These are phyloP conservation scores for Macrolepiota albuminosa DNA, from an alignment of 768 basidiomycete genomes.

Conservation along the genomic window DNA sequence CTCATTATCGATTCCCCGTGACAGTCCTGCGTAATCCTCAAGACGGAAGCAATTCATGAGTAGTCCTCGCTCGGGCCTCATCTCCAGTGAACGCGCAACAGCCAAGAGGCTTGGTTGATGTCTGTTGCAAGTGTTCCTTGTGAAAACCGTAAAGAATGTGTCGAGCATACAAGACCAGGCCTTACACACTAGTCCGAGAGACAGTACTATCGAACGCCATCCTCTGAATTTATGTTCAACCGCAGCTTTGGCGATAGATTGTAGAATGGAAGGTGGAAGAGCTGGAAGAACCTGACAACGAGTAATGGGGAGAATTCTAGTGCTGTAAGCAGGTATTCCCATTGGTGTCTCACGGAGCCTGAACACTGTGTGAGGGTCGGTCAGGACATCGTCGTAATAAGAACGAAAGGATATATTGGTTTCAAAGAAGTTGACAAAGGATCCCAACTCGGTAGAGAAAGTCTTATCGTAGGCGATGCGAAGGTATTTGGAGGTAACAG, in stretches of 20 bases:
- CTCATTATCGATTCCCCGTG: constrained; percentile 1
- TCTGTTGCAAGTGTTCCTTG: not conserved
- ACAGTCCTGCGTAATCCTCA: constrained; percentile 1
- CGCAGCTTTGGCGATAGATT: not conserved
- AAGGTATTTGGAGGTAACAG: not conserved
- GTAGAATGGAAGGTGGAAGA: constrained; percentile 1
- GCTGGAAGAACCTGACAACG: not conserved
- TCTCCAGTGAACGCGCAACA: constrained; percentile 5
- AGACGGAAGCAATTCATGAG: constrained; percentile 6
- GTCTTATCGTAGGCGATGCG: constrained; percentile 2
- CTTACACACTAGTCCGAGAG: constrained; percentile 9
- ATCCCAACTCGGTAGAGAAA: not conserved
- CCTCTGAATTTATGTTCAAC: not conserved
- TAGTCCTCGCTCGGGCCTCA: constrained; percentile 9
- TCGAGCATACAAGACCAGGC: constrained; percentile 12
- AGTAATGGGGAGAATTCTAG: not conserved
- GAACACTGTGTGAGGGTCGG: not conserved
- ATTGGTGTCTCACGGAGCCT: not conserved
- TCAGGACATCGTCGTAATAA: not conserved
- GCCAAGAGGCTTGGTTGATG: not conserved
- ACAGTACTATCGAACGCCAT: constrained; percentile 9
- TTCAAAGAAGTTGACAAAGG: constrained; percentile 1
- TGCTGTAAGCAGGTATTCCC: constrained; percentile 1
- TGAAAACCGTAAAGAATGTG: constrained; percentile 7
- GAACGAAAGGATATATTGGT: not conserved